These are phyloP conservation scores for Athelia sp. DNA, from an alignment of 1,284 basidiomycete genomes.

Conservation along the genomic window DNA sequence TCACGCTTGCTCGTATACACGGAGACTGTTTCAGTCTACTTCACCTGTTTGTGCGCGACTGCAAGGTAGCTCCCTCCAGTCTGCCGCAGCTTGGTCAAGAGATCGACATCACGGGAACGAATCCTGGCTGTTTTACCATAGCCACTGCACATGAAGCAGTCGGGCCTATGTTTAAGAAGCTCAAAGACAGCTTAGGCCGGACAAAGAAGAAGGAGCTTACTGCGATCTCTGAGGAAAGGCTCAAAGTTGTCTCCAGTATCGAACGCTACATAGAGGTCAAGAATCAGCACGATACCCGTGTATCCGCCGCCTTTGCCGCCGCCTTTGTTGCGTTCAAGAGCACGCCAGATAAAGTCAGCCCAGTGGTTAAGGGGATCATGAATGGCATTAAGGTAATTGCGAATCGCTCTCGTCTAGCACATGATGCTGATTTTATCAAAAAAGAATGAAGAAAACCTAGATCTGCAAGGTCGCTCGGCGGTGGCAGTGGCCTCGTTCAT, in stretches of 20 bases:
- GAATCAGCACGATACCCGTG: slow-evolving; percentile 81
- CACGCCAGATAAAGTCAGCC: slow-evolving; percentile 92
- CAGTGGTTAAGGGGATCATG: slow-evolving; percentile 96
- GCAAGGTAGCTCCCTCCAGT: slow-evolving; percentile 76
- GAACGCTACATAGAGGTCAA: slow-evolving; percentile 84
- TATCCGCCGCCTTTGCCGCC: slow-evolving; percentile 86
- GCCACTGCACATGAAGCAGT: slow-evolving; percentile 74
- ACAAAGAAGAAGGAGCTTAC: slow-evolving; percentile 78
- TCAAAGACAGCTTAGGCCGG: slow-evolving; percentile 70
- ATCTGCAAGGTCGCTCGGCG: slow-evolving; percentile 90
- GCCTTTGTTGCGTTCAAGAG: slow-evolving; percentile 84
- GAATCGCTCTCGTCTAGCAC: slow-evolving; percentile 2
- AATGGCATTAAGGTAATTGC: slow-evolving; percentile 87
- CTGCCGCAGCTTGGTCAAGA: slow-evolving; percentile 79
- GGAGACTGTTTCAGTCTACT: slow-evolving; percentile 79
- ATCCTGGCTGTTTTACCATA: slow-evolving; percentile 73
- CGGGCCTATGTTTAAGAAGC: slow-evolving; percentile 65
- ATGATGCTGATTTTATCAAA: slow-evolving; percentile 5
- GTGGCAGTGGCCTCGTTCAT: slow-evolving; percentile 85
- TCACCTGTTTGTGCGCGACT: slow-evolving; percentile 78
- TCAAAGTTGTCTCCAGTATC: slow-evolving; percentile 70
- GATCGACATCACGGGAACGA: slow-evolving; percentile 71
- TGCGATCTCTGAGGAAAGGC: slow-evolving; percentile 75
- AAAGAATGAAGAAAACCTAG: slow-evolving; percentile 85
- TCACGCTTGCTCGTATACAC: slow-evolving; percentile 77